Percentiles rank a stretch among this genome's conserved stretches.
Evolutionary conservation across 2,329 filamentous ascomycete genomes (phyloP).

Genomic region (Ophiocordyceps robertsii): DNA sequence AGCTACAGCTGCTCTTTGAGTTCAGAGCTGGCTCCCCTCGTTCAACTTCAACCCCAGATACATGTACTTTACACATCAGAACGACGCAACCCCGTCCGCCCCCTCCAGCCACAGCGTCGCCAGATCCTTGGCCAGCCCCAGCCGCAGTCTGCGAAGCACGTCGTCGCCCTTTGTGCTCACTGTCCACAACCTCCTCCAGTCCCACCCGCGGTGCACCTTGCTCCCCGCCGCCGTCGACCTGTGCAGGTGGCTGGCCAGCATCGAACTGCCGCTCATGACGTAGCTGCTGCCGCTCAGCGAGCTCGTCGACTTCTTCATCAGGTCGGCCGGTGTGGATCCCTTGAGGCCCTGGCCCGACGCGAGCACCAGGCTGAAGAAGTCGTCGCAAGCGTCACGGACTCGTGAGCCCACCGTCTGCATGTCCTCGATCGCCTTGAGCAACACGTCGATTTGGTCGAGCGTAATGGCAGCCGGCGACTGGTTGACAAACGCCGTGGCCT

Average conservation of each 20-base stretch:
- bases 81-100: slow-evolving; percentile 40
- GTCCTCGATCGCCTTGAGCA: slow-evolving; percentile 70
- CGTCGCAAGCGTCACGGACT: slow-evolving; percentile 61
- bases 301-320: slow-evolving; percentile 46
- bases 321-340: slow-evolving; percentile 49
- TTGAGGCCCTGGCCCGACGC: slow-evolving; percentile 51
- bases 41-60: not conserved
- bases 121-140: slow-evolving; percentile 63
- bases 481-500: slow-evolving; percentile 66
- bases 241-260: slow-evolving; percentile 50
- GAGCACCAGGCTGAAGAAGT: slow-evolving; percentile 65
- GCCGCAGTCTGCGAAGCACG: slow-evolving; percentile 57
- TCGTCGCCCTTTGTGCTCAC: slow-evolving; percentile 49
- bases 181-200: slow-evolving; percentile 70
- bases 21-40: too few species aligned
- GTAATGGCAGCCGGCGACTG: slow-evolving; percentile 42
- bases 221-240: slow-evolving; percentile 43
- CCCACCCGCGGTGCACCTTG: slow-evolving; percentile 52
- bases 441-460: slow-evolving; percentile 57
- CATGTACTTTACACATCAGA: slow-evolving; percentile 11
- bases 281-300: slow-evolving; percentile 48
- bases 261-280: slow-evolving; percentile 59
- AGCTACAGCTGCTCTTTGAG: too few species aligned
- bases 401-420: slow-evolving; percentile 60
- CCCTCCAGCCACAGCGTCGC: slow-evolving; percentile 56